Conservation (phyloP, 169 alveolate species). For the Plasmodium fragile region DNA sequence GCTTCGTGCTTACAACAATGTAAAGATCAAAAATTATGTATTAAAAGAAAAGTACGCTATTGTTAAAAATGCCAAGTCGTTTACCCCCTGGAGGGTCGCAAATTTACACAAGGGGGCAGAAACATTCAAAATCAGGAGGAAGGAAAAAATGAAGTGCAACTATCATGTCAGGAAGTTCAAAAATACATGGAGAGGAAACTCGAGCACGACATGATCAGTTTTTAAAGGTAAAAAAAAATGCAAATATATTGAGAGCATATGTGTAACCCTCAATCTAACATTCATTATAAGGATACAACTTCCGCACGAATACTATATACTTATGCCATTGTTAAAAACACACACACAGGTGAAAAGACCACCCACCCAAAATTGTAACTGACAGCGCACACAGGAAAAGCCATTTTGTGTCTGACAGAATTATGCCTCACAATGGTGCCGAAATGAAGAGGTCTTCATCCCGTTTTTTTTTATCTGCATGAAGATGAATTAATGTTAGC, state of each 20-base stretch:
- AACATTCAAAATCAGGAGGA: background rate
- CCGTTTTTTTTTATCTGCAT: background rate
- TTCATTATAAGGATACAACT: background rate
- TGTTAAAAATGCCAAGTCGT: background rate
- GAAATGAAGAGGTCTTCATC: background rate
- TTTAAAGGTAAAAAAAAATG: background rate
- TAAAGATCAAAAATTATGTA: background rate
- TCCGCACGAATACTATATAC: background rate
- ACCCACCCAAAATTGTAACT: background rate
- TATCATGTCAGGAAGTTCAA: background rate
- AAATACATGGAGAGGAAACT: background rate
- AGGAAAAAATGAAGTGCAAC: background rate
- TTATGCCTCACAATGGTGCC: background rate
- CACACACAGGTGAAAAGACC: background rate
- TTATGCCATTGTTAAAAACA: background rate
- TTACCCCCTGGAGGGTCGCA: background rate
- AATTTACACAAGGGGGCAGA: background rate
- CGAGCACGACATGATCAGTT: background rate
- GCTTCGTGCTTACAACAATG: background rate
- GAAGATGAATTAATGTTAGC: constrained; percentile 26
- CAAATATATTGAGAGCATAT: background rate
- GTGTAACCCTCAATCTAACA: background rate
- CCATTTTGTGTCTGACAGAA: background rate
- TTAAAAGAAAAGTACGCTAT: background rate
- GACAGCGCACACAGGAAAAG: background rate